Evolutionary conservation across 768 basidiomycete species (phyloP).

Genomic region (Tricholoma terreum): DNA sequence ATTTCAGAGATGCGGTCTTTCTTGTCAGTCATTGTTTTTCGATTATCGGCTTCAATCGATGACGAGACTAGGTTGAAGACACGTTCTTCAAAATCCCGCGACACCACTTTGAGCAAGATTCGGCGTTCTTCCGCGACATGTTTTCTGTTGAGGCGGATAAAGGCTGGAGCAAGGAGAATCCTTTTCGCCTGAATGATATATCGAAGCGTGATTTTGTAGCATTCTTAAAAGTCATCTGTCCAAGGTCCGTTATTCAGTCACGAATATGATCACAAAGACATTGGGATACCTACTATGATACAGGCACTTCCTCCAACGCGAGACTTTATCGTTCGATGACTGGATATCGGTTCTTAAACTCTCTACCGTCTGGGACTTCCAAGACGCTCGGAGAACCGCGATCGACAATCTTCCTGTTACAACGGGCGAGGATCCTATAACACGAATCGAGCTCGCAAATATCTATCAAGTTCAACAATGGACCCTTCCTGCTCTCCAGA

Average conservation of each 20-base stretch:
- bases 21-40: no score
- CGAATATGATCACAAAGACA: no score
- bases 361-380: not conserved
- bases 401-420: not conserved
- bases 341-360: not conserved
- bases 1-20: no score
- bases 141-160: constrained; percentile 29
- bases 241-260: constrained; percentile 23
- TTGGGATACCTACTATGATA: no score
- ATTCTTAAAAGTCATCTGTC: constrained; percentile 20
- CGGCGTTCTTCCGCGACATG: constrained; percentile 32
- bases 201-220: constrained; percentile 19
- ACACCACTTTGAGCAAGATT: constrained; percentile 30
- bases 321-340: not conserved
- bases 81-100: constrained; percentile 37
- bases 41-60: no score
- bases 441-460: not conserved
- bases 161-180: constrained; percentile 25
- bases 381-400: not conserved
- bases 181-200: constrained; percentile 26
- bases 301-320: not conserved
- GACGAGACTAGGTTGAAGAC: constrained; percentile 43
- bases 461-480: not conserved
- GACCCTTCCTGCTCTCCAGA: not conserved
- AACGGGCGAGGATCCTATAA: not conserved